Percentiles rank a stretch among this genome's conserved stretches.
Evolutionary conservation across 805 yeast genomes (phyloP).

Genomic region (Pichia scutulata): DNA sequence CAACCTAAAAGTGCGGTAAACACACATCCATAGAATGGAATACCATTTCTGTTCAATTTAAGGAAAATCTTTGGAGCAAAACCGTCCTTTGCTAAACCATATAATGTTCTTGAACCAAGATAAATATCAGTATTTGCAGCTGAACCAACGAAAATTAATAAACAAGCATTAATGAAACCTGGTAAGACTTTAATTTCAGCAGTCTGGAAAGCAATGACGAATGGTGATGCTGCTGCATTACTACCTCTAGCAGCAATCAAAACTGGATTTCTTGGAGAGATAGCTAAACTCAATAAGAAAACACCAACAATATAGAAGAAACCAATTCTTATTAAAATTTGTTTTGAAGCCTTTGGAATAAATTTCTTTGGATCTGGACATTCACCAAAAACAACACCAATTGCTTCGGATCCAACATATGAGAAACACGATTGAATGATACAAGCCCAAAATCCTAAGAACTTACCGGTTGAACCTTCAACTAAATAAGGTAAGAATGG

Average conservation of each 20-base stretch:
- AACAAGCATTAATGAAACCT: conserved; percentile 56
- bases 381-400: conserved; percentile 42
- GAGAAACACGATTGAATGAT: conserved; percentile 34
- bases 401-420: conserved; percentile 44
- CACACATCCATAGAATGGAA: conserved; percentile 36
- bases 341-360: conserved; percentile 43
- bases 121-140: conserved; percentile 58
- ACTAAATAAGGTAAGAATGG: conserved; percentile 32
- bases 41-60: conserved; percentile 59
- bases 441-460: conserved; percentile 38
- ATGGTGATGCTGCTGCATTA: conserved; percentile 57
- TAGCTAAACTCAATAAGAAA: conserved; percentile 42
- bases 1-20: conserved; percentile 13
- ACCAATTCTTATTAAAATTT: conserved; percentile 46
- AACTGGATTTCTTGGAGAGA: conserved; percentile 39
- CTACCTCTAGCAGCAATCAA: conserved; percentile 38
- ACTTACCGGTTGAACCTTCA: conserved; percentile 38
- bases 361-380: conserved; percentile 40
- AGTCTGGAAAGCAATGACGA: conserved; percentile 51
- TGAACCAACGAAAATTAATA: conserved; percentile 49
- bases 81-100: conserved; percentile 55
- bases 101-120: conserved; percentile 57
- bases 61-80: conserved; percentile 49
- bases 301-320: conserved; percentile 43
- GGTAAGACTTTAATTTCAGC: conserved; percentile 53